phyloP scores from a whole-genome alignment of 768 basidiomycete genomes.

The Podaxis carcinomalis region DNA sequence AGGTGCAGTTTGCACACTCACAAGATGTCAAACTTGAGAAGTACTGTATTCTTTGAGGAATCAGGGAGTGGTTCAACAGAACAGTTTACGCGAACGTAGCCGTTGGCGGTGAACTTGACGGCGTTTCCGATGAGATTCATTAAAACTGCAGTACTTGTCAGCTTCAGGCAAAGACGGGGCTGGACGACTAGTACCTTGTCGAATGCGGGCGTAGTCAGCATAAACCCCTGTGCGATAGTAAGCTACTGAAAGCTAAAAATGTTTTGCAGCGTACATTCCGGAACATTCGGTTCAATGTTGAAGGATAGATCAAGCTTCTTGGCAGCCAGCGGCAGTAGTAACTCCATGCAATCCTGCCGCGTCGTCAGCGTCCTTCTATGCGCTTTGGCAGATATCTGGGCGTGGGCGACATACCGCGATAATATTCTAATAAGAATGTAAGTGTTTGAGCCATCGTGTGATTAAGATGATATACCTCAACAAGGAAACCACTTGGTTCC shows the following conservation, averaged over 20 bases:
- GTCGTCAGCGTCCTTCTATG: constrained; percentile 5
- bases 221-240: constrained; percentile 45
- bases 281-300: constrained; percentile 65
- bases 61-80: constrained; percentile 40
- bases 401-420: constrained; percentile 46
- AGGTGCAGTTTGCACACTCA: constrained; percentile 20
- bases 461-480: constrained; percentile 40
- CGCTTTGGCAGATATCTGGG: not conserved
- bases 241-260: not conserved
- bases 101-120: constrained; percentile 65
- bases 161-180: not conserved
- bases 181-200: constrained; percentile 45
- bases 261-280: constrained; percentile 41
- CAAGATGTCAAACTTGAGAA: constrained; percentile 66
- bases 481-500: constrained; percentile 59
- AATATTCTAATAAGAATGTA: constrained; percentile 39
- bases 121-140: constrained; percentile 80
- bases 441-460: not conserved
- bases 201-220: constrained; percentile 69
- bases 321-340: constrained; percentile 69
- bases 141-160: constrained; percentile 37
- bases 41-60: constrained; percentile 37
- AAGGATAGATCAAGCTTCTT: constrained; percentile 72
- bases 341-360: constrained; percentile 68
- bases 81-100: constrained; percentile 61